Base-by-base conservation (phyloP, 2,329 filamentous ascomycete species). In the Aspergillus puulaauensis region DNA sequence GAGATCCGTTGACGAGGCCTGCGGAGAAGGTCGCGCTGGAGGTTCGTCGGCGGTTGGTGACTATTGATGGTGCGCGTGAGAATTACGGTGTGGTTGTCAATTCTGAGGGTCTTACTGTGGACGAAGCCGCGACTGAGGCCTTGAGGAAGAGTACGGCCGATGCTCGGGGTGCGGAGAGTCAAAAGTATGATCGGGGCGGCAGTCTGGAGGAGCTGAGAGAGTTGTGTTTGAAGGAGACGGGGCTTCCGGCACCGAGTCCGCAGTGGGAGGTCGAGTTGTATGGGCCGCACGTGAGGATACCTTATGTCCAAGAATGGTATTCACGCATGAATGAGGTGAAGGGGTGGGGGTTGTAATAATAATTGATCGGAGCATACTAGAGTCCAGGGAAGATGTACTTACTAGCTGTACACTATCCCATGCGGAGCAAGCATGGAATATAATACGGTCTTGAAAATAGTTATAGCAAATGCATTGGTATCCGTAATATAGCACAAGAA, bases 11-110 rank as follows among this genome's bases (percentile, higher is more conserved):
- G 6, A 75, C 73, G 0, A 72, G 79, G 0, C 76, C 79, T 0
- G 69, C 75, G 0, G 68, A 73, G 24, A 75, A 73, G 41, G 79
- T 82, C 9, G 78, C 78, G 1, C 64, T 75, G 9, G 80, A 82
- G 63, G 77, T 80, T 1, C 76, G 76, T 50, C 74, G 76, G 33
- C 73, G 73, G 40, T 72, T 80, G 19, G 78, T 81, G 15, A 79
- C 75, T 0, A 17, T 76, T 1, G 65, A 75, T 6, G 79, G 79
- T 4, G 79, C 79, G 12, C 65, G 64, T 1, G 60, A 59, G 1
- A 78, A 77, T 47, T 82, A 82, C 60, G 79, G 79, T 14, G 79
- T 82, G 21, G 70, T 80, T 4, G 70, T 82, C 3, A 65, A 73
- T 24, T 64, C 71, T 1, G 50, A 61, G 0, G 71, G 75, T 17